Conservation (phyloP, 352 stramenopile species). For the Globisporangium paddicum region DNA sequence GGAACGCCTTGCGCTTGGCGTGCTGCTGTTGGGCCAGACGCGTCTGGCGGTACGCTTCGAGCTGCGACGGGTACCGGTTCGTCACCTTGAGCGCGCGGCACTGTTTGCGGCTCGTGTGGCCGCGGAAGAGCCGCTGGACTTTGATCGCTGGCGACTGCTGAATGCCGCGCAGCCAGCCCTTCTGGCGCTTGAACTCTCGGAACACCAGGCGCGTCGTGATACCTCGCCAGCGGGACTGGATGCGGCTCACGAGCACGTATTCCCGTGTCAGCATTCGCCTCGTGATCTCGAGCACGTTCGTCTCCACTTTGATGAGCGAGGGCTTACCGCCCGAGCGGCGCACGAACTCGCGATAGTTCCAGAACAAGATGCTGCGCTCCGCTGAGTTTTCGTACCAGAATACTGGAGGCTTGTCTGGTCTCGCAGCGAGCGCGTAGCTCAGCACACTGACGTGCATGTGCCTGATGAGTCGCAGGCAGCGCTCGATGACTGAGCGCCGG, state of each 20-base stretch:
- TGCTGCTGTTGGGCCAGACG: constrained; percentile 18
- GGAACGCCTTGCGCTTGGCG: constrained; percentile 27
- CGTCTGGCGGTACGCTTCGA: constrained; percentile 33
- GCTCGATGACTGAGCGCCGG: constrained; percentile 50
- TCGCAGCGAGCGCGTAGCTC: constrained; percentile 24
- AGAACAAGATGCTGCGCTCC: constrained; percentile 59
- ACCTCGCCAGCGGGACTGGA: constrained; percentile 60
- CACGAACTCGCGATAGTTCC: constrained; percentile 79
- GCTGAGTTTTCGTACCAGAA: constrained; percentile 74
- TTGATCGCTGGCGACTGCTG: constrained; percentile 63
- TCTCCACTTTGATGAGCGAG: constrained; percentile 66
- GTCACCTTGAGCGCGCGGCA: constrained; percentile 35
- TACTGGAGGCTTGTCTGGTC: constrained; percentile 38
- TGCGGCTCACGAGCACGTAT: constrained; percentile 59
- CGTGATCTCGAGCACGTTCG: constrained; percentile 68
- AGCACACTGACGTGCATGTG: constrained; percentile 53
- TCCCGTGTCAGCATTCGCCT: constrained; percentile 58
- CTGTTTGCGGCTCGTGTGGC: constrained; percentile 27
- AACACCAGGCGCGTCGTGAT: constrained; percentile 60
- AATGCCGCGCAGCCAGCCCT: constrained; percentile 51
- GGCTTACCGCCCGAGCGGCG: constrained; percentile 49
- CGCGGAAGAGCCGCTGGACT: constrained; percentile 64
- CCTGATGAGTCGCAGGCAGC: constrained; percentile 55
- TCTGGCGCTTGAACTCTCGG: constrained; percentile 58
- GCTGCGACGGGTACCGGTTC: constrained; percentile 37